Percentiles rank a stretch among this genome's conserved stretches.
Evolutionary conservation across 106 monocot species (phyloP).

Genomic region (Agapanthus africanus): DNA sequence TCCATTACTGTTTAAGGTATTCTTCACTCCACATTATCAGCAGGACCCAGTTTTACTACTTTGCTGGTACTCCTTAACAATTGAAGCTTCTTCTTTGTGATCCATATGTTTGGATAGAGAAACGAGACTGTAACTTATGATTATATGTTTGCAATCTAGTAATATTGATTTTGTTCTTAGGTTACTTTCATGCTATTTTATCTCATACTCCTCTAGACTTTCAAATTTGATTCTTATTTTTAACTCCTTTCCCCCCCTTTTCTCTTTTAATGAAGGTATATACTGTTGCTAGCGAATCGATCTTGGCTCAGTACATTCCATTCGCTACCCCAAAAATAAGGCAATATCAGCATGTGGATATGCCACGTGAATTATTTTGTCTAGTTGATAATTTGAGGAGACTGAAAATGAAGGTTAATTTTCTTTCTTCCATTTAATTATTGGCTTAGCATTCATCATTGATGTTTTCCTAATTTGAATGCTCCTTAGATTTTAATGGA

Average conservation of each 20-base stretch:
- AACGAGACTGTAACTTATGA: not conserved
- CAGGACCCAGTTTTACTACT: not conserved
- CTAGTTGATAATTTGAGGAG: slow-evolving; percentile 12
- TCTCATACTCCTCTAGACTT: not conserved
- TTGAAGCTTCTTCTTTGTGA: not conserved
- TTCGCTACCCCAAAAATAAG: slow-evolving; percentile 39
- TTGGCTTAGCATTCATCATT: not conserved
- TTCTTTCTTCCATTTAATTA: not conserved
- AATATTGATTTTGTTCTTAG: not conserved
- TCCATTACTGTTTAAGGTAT: not conserved
- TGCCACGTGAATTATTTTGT: slow-evolving; percentile 16
- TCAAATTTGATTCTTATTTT: not conserved
- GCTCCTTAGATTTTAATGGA: not conserved
- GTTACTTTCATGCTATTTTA: not conserved
- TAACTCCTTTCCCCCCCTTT: not conserved
- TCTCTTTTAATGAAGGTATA: slow-evolving; percentile 38
- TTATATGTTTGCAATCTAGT: not conserved
- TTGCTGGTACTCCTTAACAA: not conserved
- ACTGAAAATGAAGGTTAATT: slow-evolving; percentile 36
- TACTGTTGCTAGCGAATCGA: slow-evolving; percentile 44
- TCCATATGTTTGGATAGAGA: not conserved
- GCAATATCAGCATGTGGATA: slow-evolving; percentile 27
- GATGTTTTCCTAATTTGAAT: not conserved
- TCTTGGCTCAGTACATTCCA: slow-evolving; percentile 46
- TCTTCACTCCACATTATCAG: not conserved